A percentile compares a stretch with the other conserved stretches of the same genome.
Evolutionary conservation across 495 filamentous ascomycete species (phyloP).

Genomic region (Talaromyces ruber): DNA sequence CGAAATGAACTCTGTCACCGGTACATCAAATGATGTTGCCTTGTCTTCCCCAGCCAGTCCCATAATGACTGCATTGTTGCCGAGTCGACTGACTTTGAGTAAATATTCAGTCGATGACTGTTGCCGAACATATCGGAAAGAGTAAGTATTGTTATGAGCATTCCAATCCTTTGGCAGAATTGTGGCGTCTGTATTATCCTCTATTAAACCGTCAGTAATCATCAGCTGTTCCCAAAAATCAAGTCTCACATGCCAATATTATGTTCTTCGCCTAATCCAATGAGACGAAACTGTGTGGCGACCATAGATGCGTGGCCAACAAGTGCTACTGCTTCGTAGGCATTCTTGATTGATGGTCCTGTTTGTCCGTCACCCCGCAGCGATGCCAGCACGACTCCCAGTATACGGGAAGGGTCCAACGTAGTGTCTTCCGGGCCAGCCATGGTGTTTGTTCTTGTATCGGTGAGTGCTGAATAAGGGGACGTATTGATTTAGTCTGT

Average conservation of each 20-base stretch:
- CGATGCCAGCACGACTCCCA: conserved; percentile 25
- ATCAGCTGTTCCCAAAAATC: neutral
- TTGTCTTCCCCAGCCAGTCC: conserved; percentile 76
- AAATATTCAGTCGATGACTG: conserved; percentile 84
- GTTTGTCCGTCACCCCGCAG: conserved; percentile 16
- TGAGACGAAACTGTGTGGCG: conserved; percentile 69
- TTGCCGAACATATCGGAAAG: conserved; percentile 83
- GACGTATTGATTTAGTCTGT: neutral
- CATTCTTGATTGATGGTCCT: conserved; percentile 53
- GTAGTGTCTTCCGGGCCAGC: conserved; percentile 11
- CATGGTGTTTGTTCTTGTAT: conserved; percentile 13
- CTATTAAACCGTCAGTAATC: neutral
- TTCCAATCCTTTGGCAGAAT: conserved; percentile 79
- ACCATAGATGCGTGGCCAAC: conserved; percentile 78
- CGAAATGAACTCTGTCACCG: conserved; percentile 68
- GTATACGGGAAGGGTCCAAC: conserved; percentile 20
- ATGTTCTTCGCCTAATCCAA: conserved; percentile 77
- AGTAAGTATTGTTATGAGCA: conserved; percentile 49
- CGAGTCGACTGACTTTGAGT: conserved; percentile 72
- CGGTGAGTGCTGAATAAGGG: neutral
- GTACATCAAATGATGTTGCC: conserved; percentile 67
- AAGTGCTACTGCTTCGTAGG: conserved; percentile 79
- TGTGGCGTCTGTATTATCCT: conserved; percentile 14
- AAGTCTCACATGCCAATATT: conserved; percentile 41
- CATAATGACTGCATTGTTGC: conserved; percentile 72